Conservation (phyloP, 257 asterid genomes). For the Solanum stenotomum region DNA sequence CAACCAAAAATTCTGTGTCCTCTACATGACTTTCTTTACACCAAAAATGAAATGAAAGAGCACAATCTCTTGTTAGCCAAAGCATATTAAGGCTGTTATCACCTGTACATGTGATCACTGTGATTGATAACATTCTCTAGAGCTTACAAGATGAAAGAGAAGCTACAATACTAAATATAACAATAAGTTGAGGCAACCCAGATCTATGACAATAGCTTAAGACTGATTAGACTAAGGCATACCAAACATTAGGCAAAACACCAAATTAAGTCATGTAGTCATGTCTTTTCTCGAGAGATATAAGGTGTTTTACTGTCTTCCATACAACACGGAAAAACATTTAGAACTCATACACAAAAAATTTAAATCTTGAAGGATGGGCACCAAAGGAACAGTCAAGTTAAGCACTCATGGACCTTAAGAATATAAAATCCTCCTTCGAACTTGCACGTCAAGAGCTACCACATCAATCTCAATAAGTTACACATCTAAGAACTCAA, state of each 20-base stretch:
- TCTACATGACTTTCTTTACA: not conserved
- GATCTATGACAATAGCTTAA: not conserved
- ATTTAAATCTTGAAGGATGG: not conserved
- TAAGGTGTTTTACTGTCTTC: not conserved
- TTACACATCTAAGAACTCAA: not conserved
- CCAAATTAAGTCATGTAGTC: not conserved
- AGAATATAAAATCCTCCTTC: not conserved
- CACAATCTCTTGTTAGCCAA: not conserved
- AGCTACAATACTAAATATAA: not conserved
- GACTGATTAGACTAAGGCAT: not conserved
- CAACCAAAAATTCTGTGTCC: not conserved
- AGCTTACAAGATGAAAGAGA: not conserved
- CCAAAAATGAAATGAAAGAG: not conserved
- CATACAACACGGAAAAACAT: not conserved
- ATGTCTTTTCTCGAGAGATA: not conserved
- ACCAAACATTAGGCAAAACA: not conserved
- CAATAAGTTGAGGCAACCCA: not conserved
- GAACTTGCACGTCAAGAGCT: not conserved
- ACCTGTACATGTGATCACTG: not conserved
- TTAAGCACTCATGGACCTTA: not conserved
- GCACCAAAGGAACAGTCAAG: slow-evolving; percentile 9
- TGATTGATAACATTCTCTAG: slow-evolving; percentile 1
- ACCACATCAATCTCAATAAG: not conserved
- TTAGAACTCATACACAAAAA: not conserved
- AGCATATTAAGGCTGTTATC: not conserved